Conservation (phyloP, 2,329 filamentous ascomycete species). For the Colletotrichum australisinense region DNA sequence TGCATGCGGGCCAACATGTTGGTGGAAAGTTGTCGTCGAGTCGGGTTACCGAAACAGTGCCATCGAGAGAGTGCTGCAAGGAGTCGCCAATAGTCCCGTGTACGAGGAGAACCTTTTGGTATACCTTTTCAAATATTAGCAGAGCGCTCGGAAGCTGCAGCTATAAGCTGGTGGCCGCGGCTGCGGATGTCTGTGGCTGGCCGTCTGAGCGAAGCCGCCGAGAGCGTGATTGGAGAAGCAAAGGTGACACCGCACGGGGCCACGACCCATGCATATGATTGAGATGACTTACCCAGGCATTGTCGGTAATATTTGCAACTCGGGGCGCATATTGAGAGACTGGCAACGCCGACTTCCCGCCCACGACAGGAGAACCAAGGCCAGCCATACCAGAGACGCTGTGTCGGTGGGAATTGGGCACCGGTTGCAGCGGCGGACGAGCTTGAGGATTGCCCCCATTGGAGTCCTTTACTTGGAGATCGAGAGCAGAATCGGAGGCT, state of each 20-base stretch:
- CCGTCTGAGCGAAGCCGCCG: conserved; percentile 1
- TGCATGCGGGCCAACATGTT: conserved; percentile 86
- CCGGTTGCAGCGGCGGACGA: conserved; percentile 52
- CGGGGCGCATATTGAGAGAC: conserved; percentile 85
- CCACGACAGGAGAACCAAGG: conserved; percentile 65
- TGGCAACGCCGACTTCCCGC: conserved; percentile 67
- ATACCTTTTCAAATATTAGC: conserved; percentile 69
- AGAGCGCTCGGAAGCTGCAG: conserved; percentile 22
- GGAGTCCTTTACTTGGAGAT: conserved; percentile 68
- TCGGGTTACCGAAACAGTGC: conserved; percentile 81
- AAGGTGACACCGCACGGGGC: not conserved
- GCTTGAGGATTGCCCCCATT: conserved; percentile 33
- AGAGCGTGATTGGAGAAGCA: not conserved
- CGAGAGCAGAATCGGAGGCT: conserved; percentile 73
- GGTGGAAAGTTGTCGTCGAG: conserved; percentile 88
- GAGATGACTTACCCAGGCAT: conserved; percentile 78
- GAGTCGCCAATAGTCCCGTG: conserved; percentile 85
- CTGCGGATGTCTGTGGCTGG: not conserved
- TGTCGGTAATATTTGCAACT: conserved; percentile 82
- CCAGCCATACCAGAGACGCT: conserved; percentile 75
- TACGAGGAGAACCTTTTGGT: conserved; percentile 89
- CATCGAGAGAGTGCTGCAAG: conserved; percentile 70
- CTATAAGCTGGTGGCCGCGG: conserved; percentile 4
- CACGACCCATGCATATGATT: not conserved
- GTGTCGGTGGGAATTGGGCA: conserved; percentile 63